Percentiles rank a stretch among this genome's conserved stretches.
phyloP scores from a whole-genome alignment of 1,284 basidiomycete species.

The Malassezia sp. region DNA sequence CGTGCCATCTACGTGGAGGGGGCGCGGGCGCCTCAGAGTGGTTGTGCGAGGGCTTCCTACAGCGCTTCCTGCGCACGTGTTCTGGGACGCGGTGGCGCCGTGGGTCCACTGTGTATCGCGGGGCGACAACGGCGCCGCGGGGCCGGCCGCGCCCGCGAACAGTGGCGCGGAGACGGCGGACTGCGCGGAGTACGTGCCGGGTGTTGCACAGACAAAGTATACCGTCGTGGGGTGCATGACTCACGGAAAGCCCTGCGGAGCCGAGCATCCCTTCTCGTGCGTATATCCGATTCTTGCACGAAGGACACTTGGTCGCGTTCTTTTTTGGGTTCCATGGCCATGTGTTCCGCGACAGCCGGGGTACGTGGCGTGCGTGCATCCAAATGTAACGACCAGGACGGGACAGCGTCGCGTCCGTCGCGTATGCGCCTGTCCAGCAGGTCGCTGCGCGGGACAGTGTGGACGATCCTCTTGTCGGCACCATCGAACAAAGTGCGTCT shows the following conservation, averaged over 20 bases:
- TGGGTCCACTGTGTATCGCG: slow-evolving; percentile 58
- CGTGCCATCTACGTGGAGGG: slow-evolving; percentile 6
- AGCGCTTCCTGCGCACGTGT: slow-evolving; percentile 77
- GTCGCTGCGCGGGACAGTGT: background rate
- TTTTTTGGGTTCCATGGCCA: slow-evolving; percentile 81
- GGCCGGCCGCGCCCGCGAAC: slow-evolving; percentile 52
- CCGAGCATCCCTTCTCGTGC: slow-evolving; percentile 49
- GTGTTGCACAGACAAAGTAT: too few species aligned
- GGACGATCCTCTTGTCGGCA: slow-evolving; percentile 1
- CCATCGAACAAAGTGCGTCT: slow-evolving; percentile 8
- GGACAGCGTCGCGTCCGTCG: background rate
- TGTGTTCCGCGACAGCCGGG: slow-evolving; percentile 77
- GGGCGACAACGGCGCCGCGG: slow-evolving; percentile 36
- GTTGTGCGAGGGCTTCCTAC: slow-evolving; percentile 79
- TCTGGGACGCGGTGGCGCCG: slow-evolving; percentile 75
- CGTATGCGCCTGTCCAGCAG: slow-evolving; percentile 3
- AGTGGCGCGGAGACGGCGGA: slow-evolving; percentile 25
- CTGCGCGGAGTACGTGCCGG: slow-evolving; percentile 25
- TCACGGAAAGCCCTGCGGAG: slow-evolving; percentile 1
- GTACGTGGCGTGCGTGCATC: slow-evolving; percentile 49
- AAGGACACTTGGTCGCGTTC: slow-evolving; percentile 63
- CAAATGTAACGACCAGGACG: background rate
- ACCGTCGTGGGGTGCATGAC: too few species aligned
- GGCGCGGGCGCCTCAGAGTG: slow-evolving; percentile 53
- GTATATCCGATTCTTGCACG: slow-evolving; percentile 75